phyloP scores from a whole-genome alignment of 495 filamentous ascomycete species.

The Xylaria venustula region DNA sequence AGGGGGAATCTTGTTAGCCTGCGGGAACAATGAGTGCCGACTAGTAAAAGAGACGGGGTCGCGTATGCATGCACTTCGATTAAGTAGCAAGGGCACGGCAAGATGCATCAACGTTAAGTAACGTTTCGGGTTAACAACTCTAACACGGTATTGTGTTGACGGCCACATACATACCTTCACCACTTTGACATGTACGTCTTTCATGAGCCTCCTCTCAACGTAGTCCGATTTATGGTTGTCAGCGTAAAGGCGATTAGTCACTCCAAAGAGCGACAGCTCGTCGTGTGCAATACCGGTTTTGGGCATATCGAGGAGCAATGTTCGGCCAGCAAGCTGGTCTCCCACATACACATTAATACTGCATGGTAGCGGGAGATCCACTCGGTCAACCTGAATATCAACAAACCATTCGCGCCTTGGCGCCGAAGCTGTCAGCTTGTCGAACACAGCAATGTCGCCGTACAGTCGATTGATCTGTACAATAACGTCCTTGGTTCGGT shows the following conservation, averaged over 20 bases:
- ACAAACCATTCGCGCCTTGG: slow-evolving; percentile 30
- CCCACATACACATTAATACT: slow-evolving; percentile 30
- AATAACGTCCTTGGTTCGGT: slow-evolving; percentile 14
- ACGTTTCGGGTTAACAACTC: not conserved
- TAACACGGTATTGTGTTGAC: not conserved
- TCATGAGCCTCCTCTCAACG: slow-evolving; percentile 7
- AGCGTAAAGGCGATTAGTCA: not conserved
- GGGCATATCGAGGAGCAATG: slow-evolving; percentile 25
- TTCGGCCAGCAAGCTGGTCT: slow-evolving; percentile 19
- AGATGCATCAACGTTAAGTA: not conserved
- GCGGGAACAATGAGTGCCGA: not conserved
- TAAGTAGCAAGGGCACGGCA: not conserved
- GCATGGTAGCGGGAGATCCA: slow-evolving; percentile 30
- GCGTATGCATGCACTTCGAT: not conserved
- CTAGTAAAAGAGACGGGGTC: not conserved
- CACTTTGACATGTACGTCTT: slow-evolving; percentile 14
- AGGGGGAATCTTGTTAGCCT: not conserved
- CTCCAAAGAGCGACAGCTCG: slow-evolving; percentile 18
- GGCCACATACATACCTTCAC: slow-evolving; percentile 22
- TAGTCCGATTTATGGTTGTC: not conserved
- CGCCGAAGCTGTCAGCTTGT: not conserved
- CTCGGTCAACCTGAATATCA: slow-evolving; percentile 30
- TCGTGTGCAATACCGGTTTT: slow-evolving; percentile 17
- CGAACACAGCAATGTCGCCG: not conserved
- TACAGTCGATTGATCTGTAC: slow-evolving; percentile 36